Base-by-base conservation (phyloP, 768 basidiomycete genomes). In the Mrakia gelida region DNA sequence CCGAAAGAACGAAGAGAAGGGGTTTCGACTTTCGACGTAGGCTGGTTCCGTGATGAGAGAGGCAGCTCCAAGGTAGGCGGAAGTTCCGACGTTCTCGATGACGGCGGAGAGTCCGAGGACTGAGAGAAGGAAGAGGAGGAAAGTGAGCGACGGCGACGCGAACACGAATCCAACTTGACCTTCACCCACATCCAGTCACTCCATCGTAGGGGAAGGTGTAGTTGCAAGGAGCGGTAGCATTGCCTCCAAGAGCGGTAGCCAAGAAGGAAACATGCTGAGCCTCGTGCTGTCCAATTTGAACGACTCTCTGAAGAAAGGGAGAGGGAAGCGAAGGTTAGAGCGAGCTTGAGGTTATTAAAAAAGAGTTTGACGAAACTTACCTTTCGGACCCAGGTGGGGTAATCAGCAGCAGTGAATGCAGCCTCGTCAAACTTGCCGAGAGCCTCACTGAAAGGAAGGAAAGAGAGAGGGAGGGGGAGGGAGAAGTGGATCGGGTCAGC, bases 31-130 rank as follows among this genome's bases (percentile, higher is more conserved):
- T 28, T 30, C 45, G 56, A 76, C 43, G 49, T 76, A 76, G 4
- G 26, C 75, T 0, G 75, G 75, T 7, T 75, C 63, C n/a, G 75
- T 75, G 61, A 75, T 75, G 32, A 70, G 52, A 34, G 41, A 34
- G 26, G 75, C 75, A 0, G 88, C 88, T 23, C 91, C 91, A 76
- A 88, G 86, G 81, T 90, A 91, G 10, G 90, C 89, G 10, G 88
- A 87, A 6, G 87, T 85, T 41, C 75, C 85, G 59, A 91, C 87
- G 38, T 86, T 88, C 84, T 91, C 90, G 34, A 92, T 83, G 59
- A 87, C 84, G 70, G 86, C 85, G 30, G 89, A 86, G 26, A 88
- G 83, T 7, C 86, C 86, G 38, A 75, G 59, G 59, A 75, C 28
- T 11, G 32, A 86, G 84, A 11, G 49, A 23, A 23, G 11, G 23